Conservation (phyloP, 140 eudicot species). For the Bidens hawaiensis region DNA sequence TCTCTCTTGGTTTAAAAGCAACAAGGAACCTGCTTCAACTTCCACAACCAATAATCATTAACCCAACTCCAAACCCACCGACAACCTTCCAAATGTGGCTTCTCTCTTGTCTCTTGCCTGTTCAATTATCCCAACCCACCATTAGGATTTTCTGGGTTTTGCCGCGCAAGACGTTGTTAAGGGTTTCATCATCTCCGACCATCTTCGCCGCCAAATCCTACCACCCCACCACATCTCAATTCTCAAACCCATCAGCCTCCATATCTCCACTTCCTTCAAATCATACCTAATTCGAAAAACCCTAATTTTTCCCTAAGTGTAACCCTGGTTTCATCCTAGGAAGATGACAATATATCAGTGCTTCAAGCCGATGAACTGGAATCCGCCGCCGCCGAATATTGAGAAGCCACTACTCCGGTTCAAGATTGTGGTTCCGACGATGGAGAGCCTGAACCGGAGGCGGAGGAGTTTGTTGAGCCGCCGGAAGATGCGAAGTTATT, state of each 20-base stretch:
- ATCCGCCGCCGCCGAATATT: neutral
- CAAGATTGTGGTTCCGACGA: slow-evolving; percentile 9
- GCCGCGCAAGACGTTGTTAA: too few species aligned
- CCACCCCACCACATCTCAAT: slow-evolving; percentile 29
- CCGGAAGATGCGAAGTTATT: slow-evolving; percentile 76
- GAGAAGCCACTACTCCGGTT: too few species aligned
- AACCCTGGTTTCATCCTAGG: slow-evolving; percentile 39
- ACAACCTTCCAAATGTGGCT: too few species aligned
- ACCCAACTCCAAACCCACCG: too few species aligned
- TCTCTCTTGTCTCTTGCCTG: too few species aligned
- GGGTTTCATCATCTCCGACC: slow-evolving; percentile 45
- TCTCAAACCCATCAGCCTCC: slow-evolving; percentile 41
- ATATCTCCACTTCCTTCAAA: slow-evolving; percentile 31
- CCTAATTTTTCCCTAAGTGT: slow-evolving; percentile 26
- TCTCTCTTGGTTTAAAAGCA: too few species aligned
- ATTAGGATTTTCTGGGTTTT: too few species aligned
- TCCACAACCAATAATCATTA: too few species aligned
- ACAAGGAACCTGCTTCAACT: too few species aligned
- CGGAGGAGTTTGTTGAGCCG: slow-evolving; percentile 41
- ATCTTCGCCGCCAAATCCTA: slow-evolving; percentile 22
- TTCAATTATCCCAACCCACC: too few species aligned
- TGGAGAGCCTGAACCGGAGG: slow-evolving; percentile 33
- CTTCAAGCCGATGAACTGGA: slow-evolving; percentile 38
- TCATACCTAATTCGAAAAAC: slow-evolving; percentile 23
- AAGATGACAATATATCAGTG: slow-evolving; percentile 56